These are phyloP conservation scores for Stygiomarasmius scandens DNA, from an alignment of 1,284 basidiomycete genomes.

Conservation along the genomic window DNA sequence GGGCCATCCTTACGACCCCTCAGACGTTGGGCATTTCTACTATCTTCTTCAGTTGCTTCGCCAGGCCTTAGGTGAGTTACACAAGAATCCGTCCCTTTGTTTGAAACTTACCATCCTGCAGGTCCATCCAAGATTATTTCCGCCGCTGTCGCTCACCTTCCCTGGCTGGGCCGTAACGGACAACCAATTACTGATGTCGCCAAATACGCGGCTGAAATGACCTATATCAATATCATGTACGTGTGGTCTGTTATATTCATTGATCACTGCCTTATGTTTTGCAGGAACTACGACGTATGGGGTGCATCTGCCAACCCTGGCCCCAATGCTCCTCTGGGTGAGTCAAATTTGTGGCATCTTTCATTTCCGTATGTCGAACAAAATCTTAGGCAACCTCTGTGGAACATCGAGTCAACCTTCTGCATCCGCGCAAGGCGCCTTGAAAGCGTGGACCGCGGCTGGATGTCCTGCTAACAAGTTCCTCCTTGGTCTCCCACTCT, in stretches of 20 bases:
- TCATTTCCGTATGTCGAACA: slow-evolving; percentile 21
- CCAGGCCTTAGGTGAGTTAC: slow-evolving; percentile 48
- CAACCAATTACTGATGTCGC: slow-evolving; percentile 66
- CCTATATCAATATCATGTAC: slow-evolving; percentile 69
- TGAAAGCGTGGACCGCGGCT: slow-evolving; percentile 69
- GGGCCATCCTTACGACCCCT: slow-evolving; percentile 60
- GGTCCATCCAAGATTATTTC: slow-evolving; percentile 57
- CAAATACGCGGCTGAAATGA: slow-evolving; percentile 66
- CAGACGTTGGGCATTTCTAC: slow-evolving; percentile 71
- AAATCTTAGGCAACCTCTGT: slow-evolving; percentile 51
- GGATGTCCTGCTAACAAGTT: slow-evolving; percentile 75
- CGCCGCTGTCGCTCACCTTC: slow-evolving; percentile 68
- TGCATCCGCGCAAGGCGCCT: slow-evolving; percentile 65
- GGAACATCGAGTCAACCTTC: slow-evolving; percentile 65
- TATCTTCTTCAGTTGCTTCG: slow-evolving; percentile 64
- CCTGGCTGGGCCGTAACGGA: slow-evolving; percentile 70
- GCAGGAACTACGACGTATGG: slow-evolving; percentile 77
- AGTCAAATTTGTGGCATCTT: neutral
- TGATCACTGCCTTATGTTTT: neutral
- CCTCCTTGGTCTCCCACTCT: slow-evolving; percentile 75
- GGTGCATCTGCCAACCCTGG: slow-evolving; percentile 67
- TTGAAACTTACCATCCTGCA: slow-evolving; percentile 26
- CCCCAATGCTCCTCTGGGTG: slow-evolving; percentile 74
- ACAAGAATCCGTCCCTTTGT: neutral
- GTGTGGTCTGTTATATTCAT: slow-evolving; percentile 4